Evolutionary conservation across 169 alveolate species (phyloP), one percentile per base, ranked within the genome.

Genomic region (Plasmodium chabaudi): DNA sequence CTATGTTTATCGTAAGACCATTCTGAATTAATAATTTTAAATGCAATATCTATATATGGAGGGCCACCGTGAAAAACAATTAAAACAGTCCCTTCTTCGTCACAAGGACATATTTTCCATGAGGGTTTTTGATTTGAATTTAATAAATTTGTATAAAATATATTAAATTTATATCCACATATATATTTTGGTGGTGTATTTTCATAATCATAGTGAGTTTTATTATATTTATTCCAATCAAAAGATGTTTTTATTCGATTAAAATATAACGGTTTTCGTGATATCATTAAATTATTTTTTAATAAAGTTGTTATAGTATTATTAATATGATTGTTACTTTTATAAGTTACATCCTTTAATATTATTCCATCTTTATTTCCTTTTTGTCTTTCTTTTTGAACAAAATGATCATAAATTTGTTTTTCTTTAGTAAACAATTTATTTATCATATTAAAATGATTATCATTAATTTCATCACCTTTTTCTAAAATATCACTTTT

Each of bases 171-270:
- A 94, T 97, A 98, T 49, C 99, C 99, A 86, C 98, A 97, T 21
- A 98, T 97, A 19, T 94, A 93, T 93, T 98, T 98, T 0, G 99
- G 99, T 1, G 99, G 99, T 12, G 99, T 98, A 91, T 98, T 98
- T 88, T 97, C 98, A 72, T 94, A 94, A 88, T 98, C 99, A 95
- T 96, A 98, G 93, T 98, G 99, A 19, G 98, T 97, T 93, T 95
- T 96, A 93, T 98, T 98, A 95, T 98, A 97, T 88, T 96, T 97
- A 94, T 96, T 98, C 99, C 99, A 98, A 73, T 98, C 99, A 84
- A 93, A 98, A 6, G 99, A 98, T 44, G 98, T 94, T 90, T 96
- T 97, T 55, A 98, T 98, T 82, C 99, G 93, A 82, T 97, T 98
- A 92, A 96, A 97, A 94, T 95, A 98, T 61, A 97, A 94, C 1